Base-by-base conservation (phyloP, 768 basidiomycete species). In the Lanmaoa rubissima region DNA sequence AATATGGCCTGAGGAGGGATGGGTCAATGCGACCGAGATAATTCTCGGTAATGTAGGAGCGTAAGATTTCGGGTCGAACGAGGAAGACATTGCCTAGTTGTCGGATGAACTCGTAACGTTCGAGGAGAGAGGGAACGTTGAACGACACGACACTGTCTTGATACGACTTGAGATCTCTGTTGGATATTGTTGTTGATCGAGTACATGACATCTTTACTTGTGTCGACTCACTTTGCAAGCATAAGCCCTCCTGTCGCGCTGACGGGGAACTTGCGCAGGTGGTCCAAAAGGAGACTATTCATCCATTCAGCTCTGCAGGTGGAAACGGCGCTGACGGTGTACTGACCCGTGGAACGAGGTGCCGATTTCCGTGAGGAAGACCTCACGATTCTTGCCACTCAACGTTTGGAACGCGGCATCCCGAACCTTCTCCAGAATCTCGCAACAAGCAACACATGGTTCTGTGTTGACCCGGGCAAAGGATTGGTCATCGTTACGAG, bases 11-110 rank as follows among this genome's bases (percentile, higher is more conserved):
- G 39, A 99, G 82, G 14, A 98, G 80, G 17, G 79, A 79, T 4
- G 90, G 75, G 61, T 98, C 96, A 62, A 99, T 94, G 17, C 93
- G 83, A 10, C 94, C 94, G 14, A 99, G 86, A 71, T 94, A 92
- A 55, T 88, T 89, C 67, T 97, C 95, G 11, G 88, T 91, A 71
- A 98, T 94, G 75, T 97, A 98, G 5, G 94, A 92, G 63, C 90
- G 92, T 61, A 99, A 82, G 55, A 95, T 92, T 60, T 98, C 94
- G 8, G 96, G 95, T 52, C 88, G 92, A 48, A 99, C 91, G 60
- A 98, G 88, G 81, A 98, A 99, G 61, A 95, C 82, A 67, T 98
- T 96, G 62, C 96, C 97, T 5, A 99, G 85, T 72, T 98, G 95
- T 40, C 95, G 88, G 60, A 98, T 87, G 76, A 98, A 98, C 69